phyloP scores from a whole-genome alignment of 192 early-diverging fungal species.

The Gonapodya prolifera region DNA sequence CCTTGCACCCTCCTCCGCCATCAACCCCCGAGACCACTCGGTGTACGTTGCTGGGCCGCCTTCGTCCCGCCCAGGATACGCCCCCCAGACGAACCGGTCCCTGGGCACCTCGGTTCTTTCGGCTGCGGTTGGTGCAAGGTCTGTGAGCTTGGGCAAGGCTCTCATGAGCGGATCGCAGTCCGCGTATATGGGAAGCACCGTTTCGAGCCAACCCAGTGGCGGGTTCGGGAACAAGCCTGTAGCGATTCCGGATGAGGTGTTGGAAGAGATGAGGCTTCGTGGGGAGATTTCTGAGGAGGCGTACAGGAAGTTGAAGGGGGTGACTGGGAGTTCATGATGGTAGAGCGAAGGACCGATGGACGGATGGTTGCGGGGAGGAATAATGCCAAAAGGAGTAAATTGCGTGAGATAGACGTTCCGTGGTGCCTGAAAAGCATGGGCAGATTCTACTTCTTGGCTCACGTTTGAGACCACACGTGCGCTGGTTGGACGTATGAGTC shows the following conservation, averaged over 20 bases:
- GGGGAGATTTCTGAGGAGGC: not conserved
- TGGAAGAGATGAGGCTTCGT: not conserved
- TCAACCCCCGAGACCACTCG: too few species aligned
- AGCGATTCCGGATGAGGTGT: not conserved
- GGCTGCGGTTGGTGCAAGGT: not conserved
- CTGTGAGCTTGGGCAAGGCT: not conserved
- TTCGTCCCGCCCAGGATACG: not conserved
- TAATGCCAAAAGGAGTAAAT: too few species aligned
- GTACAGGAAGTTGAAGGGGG: not conserved
- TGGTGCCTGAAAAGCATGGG: too few species aligned
- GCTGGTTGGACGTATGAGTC: too few species aligned
- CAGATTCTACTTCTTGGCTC: too few species aligned
- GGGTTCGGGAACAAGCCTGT: not conserved
- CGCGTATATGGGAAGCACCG: not conserved
- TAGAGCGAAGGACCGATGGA: too few species aligned
- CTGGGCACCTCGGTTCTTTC: too few species aligned
- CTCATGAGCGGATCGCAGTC: not conserved
- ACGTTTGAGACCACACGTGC: too few species aligned
- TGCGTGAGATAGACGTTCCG: too few species aligned
- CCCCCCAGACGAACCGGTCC: not conserved
- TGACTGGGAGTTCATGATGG: not conserved
- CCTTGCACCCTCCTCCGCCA: not conserved
- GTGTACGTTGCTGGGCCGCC: not conserved
- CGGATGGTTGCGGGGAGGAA: too few species aligned
- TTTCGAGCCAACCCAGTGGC: not conserved